Percentiles rank a stretch among this genome's conserved stretches.
phyloP scores from a whole-genome alignment of 2,329 filamentous ascomycete genomes.

The Neopestalotiopsis clavispora region DNA sequence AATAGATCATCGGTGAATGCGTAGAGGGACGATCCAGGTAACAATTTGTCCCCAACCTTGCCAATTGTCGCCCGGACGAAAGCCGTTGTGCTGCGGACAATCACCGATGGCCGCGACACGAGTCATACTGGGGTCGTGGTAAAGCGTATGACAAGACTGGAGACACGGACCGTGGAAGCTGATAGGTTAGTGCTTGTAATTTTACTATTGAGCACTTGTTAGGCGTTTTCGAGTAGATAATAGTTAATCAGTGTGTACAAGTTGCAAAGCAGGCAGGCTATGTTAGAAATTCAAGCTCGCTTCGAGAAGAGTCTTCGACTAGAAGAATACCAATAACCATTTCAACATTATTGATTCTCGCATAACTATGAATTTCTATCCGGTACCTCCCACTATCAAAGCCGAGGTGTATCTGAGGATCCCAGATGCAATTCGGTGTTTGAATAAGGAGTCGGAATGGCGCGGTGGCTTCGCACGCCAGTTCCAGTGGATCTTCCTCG shows the following conservation, averaged over 20 bases:
- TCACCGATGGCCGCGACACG: not conserved
- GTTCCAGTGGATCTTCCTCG: conserved; percentile 45
- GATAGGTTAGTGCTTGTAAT: not conserved
- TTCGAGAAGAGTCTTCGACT: not conserved
- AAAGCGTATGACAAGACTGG: not conserved
- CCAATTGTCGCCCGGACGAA: not conserved
- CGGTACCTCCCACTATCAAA: conserved; percentile 35
- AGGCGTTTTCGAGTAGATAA: too few species aligned
- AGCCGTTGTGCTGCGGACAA: not conserved
- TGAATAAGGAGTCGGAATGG: conserved; percentile 42
- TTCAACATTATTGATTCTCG: not conserved
- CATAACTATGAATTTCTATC: conserved; percentile 40
- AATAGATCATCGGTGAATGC: too few species aligned
- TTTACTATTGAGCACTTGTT: not conserved
- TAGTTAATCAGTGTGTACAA: too few species aligned
- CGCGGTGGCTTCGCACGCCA: conserved; percentile 38
- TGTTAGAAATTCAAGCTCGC: not conserved
- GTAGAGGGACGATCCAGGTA: too few species aligned
- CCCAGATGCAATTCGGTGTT: conserved; percentile 39
- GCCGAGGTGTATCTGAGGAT: conserved; percentile 42
- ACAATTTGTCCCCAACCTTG: too few species aligned
- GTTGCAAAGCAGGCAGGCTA: not conserved
- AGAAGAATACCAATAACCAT: not conserved
- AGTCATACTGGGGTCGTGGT: not conserved
- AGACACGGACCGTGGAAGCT: not conserved